Conservation (phyloP, 306 rosid species). For the Calophaca sinica region DNA sequence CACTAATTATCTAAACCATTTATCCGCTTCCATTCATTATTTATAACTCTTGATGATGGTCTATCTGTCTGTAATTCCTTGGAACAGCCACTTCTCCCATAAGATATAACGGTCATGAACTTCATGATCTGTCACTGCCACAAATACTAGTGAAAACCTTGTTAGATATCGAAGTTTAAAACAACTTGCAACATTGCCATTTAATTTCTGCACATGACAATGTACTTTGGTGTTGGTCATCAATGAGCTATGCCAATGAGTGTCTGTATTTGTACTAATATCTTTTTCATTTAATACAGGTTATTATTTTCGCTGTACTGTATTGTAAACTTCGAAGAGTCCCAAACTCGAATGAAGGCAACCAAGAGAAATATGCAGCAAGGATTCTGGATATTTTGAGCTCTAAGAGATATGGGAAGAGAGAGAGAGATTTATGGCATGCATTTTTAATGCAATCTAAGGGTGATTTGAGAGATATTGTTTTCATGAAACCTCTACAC, state of each 20-base stretch:
- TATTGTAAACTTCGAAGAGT: constrained; percentile 63
- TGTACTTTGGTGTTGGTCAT: background rate
- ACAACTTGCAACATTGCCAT: background rate
- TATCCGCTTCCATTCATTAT: no score
- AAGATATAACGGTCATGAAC: background rate
- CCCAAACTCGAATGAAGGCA: constrained; percentile 45
- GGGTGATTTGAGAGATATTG: constrained; percentile 73
- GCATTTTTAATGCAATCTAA: constrained; percentile 60
- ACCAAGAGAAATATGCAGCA: constrained; percentile 64
- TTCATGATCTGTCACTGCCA: background rate
- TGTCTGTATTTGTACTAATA: background rate
- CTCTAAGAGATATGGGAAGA: constrained; percentile 55
- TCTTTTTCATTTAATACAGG: constrained; percentile 57
- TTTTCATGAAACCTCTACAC: constrained; percentile 75
- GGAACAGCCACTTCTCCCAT: background rate
- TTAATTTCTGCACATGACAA: constrained; percentile 5
- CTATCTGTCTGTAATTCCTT: background rate
- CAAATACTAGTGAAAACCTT: no score
- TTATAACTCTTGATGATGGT: background rate
- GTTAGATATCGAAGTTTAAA: no score
- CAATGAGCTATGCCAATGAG: background rate
- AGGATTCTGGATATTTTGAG: constrained; percentile 67
- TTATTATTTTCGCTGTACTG: constrained; percentile 64
- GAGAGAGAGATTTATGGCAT: constrained; percentile 61
- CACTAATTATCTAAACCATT: no score